phyloP scores from a whole-genome alignment of 768 basidiomycete species.

The Auricularia auricula-judae region DNA sequence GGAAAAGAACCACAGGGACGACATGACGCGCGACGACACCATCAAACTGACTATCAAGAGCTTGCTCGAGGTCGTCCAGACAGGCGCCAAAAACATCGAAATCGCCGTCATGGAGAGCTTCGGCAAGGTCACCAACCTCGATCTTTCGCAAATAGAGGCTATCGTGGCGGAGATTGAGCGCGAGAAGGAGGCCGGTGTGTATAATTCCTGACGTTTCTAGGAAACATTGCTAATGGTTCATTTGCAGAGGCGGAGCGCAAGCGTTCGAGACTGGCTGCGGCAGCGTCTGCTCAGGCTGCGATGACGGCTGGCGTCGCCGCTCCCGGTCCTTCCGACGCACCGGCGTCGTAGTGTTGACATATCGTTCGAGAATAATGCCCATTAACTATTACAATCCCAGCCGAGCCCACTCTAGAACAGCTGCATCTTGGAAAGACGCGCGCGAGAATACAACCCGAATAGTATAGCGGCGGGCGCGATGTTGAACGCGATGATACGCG shows the following conservation, averaged over 20 bases:
- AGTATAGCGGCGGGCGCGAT: slow-evolving; percentile 42
- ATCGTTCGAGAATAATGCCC: background rate
- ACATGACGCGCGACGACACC: slow-evolving; percentile 75
- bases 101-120: slow-evolving; percentile 96
- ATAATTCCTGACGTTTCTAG: background rate
- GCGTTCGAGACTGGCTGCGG: slow-evolving; percentile 79
- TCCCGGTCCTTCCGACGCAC: background rate
- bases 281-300: slow-evolving; percentile 82
- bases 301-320: slow-evolving; percentile 33
- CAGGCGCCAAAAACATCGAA: slow-evolving; percentile 99
- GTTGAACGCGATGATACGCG: slow-evolving; percentile 38
- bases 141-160: slow-evolving; percentile 75
- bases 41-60: slow-evolving; percentile 94
- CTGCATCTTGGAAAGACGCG: slow-evolving; percentile 1
- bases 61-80: slow-evolving; percentile 94
- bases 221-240: background rate
- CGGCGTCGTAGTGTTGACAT: background rate
- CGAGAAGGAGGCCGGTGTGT: slow-evolving; percentile 89
- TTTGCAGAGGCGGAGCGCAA: slow-evolving; percentile 86
- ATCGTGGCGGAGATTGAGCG: slow-evolving; percentile 91
- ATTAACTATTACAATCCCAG: background rate
- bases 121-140: slow-evolving; percentile 83
- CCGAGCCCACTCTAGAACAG: background rate
- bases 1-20: slow-evolving; percentile 95
- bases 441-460: slow-evolving; percentile 10